A percentile compares a stretch with the other conserved stretches of the same genome.
Evolutionary conservation across 73 alveolate genomes (phyloP).

Genomic region (Paramecium sexaurelia): DNA sequence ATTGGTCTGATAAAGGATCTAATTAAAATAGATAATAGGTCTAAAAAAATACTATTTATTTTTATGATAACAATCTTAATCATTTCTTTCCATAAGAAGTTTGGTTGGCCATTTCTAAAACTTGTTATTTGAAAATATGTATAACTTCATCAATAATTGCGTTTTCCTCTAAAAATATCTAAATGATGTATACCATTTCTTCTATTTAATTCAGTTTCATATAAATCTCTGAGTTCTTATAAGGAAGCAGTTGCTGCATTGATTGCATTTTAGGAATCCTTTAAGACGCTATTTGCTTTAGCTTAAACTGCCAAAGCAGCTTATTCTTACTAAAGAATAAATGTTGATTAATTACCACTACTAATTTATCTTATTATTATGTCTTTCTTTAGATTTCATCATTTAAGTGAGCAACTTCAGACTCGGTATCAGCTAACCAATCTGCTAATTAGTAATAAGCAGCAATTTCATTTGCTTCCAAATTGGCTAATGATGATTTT

Average conservation of each 20-base stretch:
- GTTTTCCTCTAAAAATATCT: constrained; percentile 3
- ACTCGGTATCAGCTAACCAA: constrained; percentile 37
- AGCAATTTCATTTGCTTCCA: constrained; percentile 15
- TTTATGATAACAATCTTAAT: not conserved
- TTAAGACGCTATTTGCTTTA: constrained; percentile 24
- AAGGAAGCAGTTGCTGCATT: constrained; percentile 18
- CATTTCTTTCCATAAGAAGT: constrained; percentile 55
- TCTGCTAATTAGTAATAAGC: constrained; percentile 46
- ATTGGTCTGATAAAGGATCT: too few relatives aligned
- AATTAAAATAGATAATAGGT: too few relatives aligned
- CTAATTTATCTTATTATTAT: not conserved
- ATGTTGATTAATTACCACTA: not conserved
- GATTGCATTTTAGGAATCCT: constrained; percentile 44
- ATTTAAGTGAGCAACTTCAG: not conserved
- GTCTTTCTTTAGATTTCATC: constrained; percentile 41
- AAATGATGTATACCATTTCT: not conserved
- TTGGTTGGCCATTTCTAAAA: constrained; percentile 27
- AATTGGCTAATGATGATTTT: not conserved
- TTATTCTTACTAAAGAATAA: not conserved
- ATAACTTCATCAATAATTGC: constrained; percentile 45
- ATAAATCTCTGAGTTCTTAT: constrained; percentile 7
- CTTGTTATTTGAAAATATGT: constrained; percentile 30
- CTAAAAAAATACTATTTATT: not conserved
- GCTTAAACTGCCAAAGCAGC: constrained; percentile 50
- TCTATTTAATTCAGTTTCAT: constrained; percentile 24